A percentile compares a stretch with the other conserved stretches of the same genome.
These are phyloP conservation scores for Alternaria novae-zelandiae DNA, from an alignment of 2,329 filamentous ascomycete genomes.

Conservation along the genomic window DNA sequence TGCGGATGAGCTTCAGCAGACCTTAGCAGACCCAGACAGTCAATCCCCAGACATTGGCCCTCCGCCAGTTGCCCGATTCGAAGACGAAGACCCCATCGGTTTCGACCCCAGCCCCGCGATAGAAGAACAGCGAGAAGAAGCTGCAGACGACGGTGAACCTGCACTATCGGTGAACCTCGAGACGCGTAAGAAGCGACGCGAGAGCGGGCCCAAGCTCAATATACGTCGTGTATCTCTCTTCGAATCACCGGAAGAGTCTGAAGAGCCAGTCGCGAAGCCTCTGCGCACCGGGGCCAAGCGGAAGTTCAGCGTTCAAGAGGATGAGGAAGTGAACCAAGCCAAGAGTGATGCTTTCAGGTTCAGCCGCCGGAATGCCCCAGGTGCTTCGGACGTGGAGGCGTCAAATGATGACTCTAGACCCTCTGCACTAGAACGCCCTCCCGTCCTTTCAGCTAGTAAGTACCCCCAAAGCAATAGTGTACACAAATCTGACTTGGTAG, in stretches of 20 bases:
- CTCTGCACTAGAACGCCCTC: slow-evolving; percentile 40
- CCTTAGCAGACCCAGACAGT: slow-evolving; percentile 60
- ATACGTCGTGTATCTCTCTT: slow-evolving; percentile 53
- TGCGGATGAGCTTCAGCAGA: slow-evolving; percentile 63
- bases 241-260: slow-evolving; percentile 45
- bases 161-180: slow-evolving; percentile 57
- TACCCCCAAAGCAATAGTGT: slow-evolving; percentile 13
- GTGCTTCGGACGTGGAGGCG: slow-evolving; percentile 21
- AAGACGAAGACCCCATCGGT: slow-evolving; percentile 56
- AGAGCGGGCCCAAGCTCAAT: slow-evolving; percentile 55
- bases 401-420: slow-evolving; percentile 23
- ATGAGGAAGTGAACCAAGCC: slow-evolving; percentile 49
- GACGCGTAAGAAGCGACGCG: slow-evolving; percentile 59
- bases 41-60: slow-evolving; percentile 74
- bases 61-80: slow-evolving; percentile 61
- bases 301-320: slow-evolving; percentile 62
- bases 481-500: slow-evolving; percentile 41
- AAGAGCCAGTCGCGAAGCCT: slow-evolving; percentile 33
- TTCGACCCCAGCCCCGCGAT: slow-evolving; percentile 46
- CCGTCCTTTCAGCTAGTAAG: slow-evolving; percentile 53
- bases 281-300: slow-evolving; percentile 61
- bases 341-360: slow-evolving; percentile 55
- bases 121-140: slow-evolving; percentile 35
- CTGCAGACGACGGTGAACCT: slow-evolving; percentile 47
- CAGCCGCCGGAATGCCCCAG: slow-evolving; percentile 47